Base-by-base conservation (phyloP, 345 rosid genomes). In the Corymbia maculata region DNA sequence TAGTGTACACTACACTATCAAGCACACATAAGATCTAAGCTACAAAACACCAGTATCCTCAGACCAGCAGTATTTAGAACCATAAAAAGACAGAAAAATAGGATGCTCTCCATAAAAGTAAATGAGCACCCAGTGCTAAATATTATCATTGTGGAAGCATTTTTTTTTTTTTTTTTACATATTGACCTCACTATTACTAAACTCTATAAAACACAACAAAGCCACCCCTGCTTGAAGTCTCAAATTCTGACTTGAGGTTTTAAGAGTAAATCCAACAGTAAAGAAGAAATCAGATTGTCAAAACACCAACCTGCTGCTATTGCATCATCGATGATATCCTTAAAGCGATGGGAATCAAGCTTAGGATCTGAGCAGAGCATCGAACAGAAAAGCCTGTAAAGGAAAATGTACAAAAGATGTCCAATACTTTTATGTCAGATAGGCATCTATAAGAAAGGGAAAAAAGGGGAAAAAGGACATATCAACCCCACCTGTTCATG, bases 271-370 rank as follows among this genome's bases (percentile, higher is more conserved):
- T 36, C 66, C 21, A 47, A 86, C 1, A 0, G 68, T 59, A 45
- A n/a, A 85, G n/a, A 86, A 24, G 50, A 86, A 15, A 32, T 86
- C 28, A 13, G 26, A 85, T 2, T 85, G 61, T 44, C 61, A 49
- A 57, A 91, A 51, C 22, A 61, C 89, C 66, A 88, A 95, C 99
- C 99, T 4, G 95, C 92, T 90, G 94, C 92, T 66, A 97, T 92
- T 80, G 96, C 94, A 89, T 93, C 97, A 75, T 94, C 97, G 8
- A 98, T 92, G 79, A 96, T 93, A 91, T 93, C 95, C 94, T 91
- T 96, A 92, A 95, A 96, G 75, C 97, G 97, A 91, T 95, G 98
- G 47, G 98, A 98, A 90, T 98, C 99, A 87, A 97, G 96, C 92
- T 94, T 96, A 50, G 95, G 93, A 88, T 97, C 94, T 6, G 98